Evolutionary conservation across 441 rosid species (phyloP).

Genomic region (Arabidopsis hybrid): DNA sequence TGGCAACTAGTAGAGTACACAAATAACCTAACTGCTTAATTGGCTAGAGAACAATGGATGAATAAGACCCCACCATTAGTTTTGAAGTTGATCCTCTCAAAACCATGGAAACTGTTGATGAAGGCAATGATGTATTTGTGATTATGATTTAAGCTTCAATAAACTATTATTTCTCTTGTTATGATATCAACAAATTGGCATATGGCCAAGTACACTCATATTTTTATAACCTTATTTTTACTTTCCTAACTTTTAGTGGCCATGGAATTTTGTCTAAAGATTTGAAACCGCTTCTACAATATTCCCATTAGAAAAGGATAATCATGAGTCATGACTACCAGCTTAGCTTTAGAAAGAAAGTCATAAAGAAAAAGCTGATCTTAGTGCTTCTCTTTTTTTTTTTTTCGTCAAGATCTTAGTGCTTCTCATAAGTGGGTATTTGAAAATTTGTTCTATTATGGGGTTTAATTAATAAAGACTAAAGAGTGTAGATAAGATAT

Average conservation of each 20-base stretch:
- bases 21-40: slow-evolving; percentile 36
- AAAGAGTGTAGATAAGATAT: slow-evolving; percentile 28
- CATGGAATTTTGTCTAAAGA: slow-evolving; percentile 44
- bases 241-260: slow-evolving; percentile 32
- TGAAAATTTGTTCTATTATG: slow-evolving; percentile 21
- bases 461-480: slow-evolving; percentile 21
- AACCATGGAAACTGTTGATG: slow-evolving; percentile 6
- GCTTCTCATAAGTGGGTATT: slow-evolving; percentile 44
- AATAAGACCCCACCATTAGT: slow-evolving; percentile 33
- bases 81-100: slow-evolving; percentile 26
- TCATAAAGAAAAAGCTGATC: slow-evolving; percentile 45
- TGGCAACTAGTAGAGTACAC: slow-evolving; percentile 20
- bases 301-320: slow-evolving; percentile 38
- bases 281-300: slow-evolving; percentile 39
- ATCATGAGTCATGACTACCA: slow-evolving; percentile 23
- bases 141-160: slow-evolving; percentile 20
- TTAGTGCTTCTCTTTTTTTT: too few relatives aligned
- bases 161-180: slow-evolving; percentile 5
- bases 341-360: slow-evolving; percentile 39
- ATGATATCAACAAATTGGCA: slow-evolving; percentile 30
- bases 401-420: too few relatives aligned
- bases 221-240: slow-evolving; percentile 4
- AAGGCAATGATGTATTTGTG: slow-evolving; percentile 31
- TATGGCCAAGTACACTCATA: slow-evolving; percentile 45
- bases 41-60: slow-evolving; percentile 35